These are phyloP conservation scores for Catunica adiposa DNA, from an alignment of 2,329 filamentous ascomycete species.

Conservation along the genomic window DNA sequence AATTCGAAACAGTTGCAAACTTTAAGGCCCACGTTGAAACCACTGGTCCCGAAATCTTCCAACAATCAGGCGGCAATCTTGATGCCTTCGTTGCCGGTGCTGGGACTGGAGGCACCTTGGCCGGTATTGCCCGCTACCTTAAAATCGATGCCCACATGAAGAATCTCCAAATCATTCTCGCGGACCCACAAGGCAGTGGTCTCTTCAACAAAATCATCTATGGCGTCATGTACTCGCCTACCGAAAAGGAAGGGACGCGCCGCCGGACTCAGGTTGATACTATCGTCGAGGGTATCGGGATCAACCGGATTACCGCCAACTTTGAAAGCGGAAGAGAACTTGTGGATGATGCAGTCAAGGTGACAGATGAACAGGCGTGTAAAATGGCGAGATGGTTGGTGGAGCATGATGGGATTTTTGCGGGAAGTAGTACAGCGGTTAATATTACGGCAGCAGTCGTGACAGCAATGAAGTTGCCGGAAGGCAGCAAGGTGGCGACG, in stretches of 20 bases:
- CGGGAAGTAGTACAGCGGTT: slow-evolving; percentile 89
- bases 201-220: slow-evolving; percentile 83
- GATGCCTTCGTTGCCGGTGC: slow-evolving; percentile 88
- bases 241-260: slow-evolving; percentile 79
- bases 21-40: slow-evolving; percentile 66
- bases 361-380: slow-evolving; percentile 77
- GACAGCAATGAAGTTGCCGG: slow-evolving; percentile 45
- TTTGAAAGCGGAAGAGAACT: slow-evolving; percentile 75
- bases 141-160: slow-evolving; percentile 51
- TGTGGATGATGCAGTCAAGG: slow-evolving; percentile 76
- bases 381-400: slow-evolving; percentile 94
- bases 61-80: slow-evolving; percentile 55
- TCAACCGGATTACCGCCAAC: slow-evolving; percentile 87
- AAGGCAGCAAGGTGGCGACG: slow-evolving; percentile 55
- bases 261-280: slow-evolving; percentile 84
- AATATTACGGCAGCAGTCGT: slow-evolving; percentile 74
- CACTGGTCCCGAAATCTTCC: slow-evolving; percentile 80
- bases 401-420: slow-evolving; percentile 86
- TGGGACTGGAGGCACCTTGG: slow-evolving; percentile 85
- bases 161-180: slow-evolving; percentile 56
- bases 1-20: slow-evolving; percentile 86
- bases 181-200: slow-evolving; percentile 87
- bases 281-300: slow-evolving; percentile 88
- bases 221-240: slow-evolving; percentile 86
- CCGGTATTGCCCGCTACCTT: slow-evolving; percentile 67